phyloP scores from a whole-genome alignment of 2,329 filamentous ascomycete genomes.

The Penicillium sp. region DNA sequence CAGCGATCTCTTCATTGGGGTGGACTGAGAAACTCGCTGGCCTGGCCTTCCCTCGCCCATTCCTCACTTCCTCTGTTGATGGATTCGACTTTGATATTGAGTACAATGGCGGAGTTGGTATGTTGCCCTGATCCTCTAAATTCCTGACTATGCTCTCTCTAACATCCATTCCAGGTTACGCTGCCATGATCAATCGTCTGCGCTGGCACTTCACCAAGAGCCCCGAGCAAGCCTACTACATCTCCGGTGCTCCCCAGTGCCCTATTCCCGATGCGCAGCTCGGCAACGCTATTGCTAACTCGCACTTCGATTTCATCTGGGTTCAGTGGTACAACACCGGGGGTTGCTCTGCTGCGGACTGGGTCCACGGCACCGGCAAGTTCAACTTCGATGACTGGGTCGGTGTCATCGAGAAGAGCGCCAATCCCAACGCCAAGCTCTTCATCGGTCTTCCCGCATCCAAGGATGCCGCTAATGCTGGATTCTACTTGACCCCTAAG shows the following conservation, averaged over 20 bases:
- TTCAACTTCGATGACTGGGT: conserved; percentile 51
- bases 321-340: conserved; percentile 57
- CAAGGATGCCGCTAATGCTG: conserved; percentile 23
- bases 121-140: background rate
- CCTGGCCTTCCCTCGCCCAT: conserved; percentile 41
- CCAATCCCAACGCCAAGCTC: conserved; percentile 48
- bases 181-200: conserved; percentile 47
- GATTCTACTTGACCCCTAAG: conserved; percentile 47
- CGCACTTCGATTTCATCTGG: conserved; percentile 53
- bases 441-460: conserved; percentile 52
- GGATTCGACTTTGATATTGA: conserved; percentile 54
- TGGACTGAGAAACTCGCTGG: conserved; percentile 3
- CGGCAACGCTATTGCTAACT: conserved; percentile 41
- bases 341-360: conserved; percentile 49
- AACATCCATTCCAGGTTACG: conserved; percentile 37
- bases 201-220: conserved; percentile 39
- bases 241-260: conserved; percentile 55
- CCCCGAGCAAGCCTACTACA: conserved; percentile 43
- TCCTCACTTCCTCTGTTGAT: conserved; percentile 46
- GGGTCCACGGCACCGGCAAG: conserved; percentile 31
- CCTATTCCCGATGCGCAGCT: conserved; percentile 48
- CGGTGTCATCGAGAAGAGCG: conserved; percentile 33
- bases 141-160: background rate
- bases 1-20: conserved; percentile 24
- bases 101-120: conserved; percentile 30